These are phyloP conservation scores for Colletotrichum godetiae DNA, from an alignment of 2,329 filamentous ascomycete genomes.

Conservation along the genomic window DNA sequence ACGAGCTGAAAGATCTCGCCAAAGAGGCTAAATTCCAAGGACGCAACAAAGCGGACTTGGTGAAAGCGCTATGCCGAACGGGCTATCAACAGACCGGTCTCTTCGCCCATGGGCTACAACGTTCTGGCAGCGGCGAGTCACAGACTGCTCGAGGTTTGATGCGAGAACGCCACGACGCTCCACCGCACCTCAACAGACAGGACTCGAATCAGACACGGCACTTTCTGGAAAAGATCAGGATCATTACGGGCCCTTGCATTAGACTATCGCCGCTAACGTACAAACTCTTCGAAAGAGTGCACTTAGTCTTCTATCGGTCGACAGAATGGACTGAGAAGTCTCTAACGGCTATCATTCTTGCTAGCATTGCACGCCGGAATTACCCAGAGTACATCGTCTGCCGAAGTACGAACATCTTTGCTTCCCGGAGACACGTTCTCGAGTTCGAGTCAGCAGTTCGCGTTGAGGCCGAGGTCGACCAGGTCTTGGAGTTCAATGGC, in stretches of 20 bases:
- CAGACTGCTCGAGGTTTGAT: conserved; percentile 54
- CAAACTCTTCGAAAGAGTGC: conserved; percentile 91
- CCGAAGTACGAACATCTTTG: conserved; percentile 88
- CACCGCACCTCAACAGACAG: conserved; percentile 42
- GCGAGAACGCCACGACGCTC: conserved; percentile 44
- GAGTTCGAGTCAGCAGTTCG: conserved; percentile 92
- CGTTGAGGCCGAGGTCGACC: conserved; percentile 84
- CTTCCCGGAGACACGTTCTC: conserved; percentile 77
- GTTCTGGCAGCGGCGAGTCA: conserved; percentile 71
- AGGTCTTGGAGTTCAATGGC: conserved; percentile 82
- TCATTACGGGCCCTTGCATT: conserved; percentile 84
- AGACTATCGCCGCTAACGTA: conserved; percentile 78
- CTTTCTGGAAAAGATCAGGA: conserved; percentile 81
- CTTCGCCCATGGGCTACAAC: conserved; percentile 73
- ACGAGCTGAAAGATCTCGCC: conserved; percentile 86
- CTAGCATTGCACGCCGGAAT: conserved; percentile 86
- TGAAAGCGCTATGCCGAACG: conserved; percentile 77
- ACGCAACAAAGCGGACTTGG: conserved; percentile 86
- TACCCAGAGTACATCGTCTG: conserved; percentile 94
- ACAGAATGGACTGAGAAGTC: conserved; percentile 99
- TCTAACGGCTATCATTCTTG: conserved; percentile 91
- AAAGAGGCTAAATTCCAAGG: conserved; percentile 90
- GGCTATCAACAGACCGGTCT: conserved; percentile 82
- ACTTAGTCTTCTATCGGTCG: conserved; percentile 95
- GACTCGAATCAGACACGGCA: conserved; percentile 76